Percentiles rank a stretch among this genome's conserved stretches.
These are phyloP conservation scores for Ustulina deusta DNA, from an alignment of 2,329 filamentous ascomycete genomes.

Conservation along the genomic window DNA sequence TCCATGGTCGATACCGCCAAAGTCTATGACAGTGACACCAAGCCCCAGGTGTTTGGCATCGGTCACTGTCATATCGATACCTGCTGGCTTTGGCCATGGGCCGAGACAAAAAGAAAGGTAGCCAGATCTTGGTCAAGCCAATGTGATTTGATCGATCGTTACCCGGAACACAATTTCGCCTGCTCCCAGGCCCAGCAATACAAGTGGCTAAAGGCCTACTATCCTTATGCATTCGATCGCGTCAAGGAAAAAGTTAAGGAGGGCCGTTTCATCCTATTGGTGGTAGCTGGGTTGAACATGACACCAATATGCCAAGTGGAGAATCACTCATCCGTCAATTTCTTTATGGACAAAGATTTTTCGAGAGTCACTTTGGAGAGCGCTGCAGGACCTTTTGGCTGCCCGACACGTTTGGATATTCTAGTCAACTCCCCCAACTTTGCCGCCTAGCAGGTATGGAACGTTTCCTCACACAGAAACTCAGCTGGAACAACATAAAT, in stretches of 20 bases:
- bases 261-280: constrained; percentile 91
- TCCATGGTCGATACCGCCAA: constrained; percentile 82
- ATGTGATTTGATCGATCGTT: constrained; percentile 93
- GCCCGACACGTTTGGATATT: constrained; percentile 98
- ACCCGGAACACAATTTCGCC: constrained; percentile 92
- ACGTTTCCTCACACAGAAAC: constrained; percentile 96
- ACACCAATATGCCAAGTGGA: constrained; percentile 96
- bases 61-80: constrained; percentile 98
- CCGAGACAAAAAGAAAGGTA: constrained; percentile 96
- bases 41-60: constrained; percentile 85
- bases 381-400: constrained; percentile 96
- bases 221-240: constrained; percentile 88
- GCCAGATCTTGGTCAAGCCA: constrained; percentile 97
- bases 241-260: constrained; percentile 92
- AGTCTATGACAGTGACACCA: constrained; percentile 82
- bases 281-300: constrained; percentile 98
- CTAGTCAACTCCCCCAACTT: constrained; percentile 91
- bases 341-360: constrained; percentile 93
- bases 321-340: constrained; percentile 96
- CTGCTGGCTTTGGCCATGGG: constrained; percentile 99
- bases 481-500: constrained; percentile 99
- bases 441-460: constrained; percentile 96
- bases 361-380: constrained; percentile 90
- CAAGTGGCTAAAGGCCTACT: constrained; percentile 94
- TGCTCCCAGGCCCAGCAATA: constrained; percentile 97